Evolutionary conservation across 306 rosid genomes (phyloP).

Genomic region (Datisca glomerata): DNA sequence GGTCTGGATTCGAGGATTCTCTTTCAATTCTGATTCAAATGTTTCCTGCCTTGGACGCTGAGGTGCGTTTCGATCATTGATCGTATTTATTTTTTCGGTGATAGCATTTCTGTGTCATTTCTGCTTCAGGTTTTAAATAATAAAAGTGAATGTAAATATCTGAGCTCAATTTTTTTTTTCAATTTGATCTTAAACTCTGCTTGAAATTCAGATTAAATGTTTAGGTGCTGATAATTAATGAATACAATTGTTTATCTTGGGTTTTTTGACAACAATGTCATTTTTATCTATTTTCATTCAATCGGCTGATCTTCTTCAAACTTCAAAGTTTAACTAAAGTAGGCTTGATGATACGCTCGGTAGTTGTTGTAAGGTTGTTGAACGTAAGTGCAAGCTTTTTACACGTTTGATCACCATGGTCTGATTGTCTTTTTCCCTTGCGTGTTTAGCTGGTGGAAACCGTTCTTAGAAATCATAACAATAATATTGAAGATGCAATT

Average conservation of each 20-base stretch:
- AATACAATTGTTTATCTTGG: too few species aligned
- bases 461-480: constrained; percentile 13
- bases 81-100: neutral
- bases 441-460: constrained; percentile 18
- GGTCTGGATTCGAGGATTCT: constrained; percentile 15
- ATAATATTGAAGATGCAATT: constrained; percentile 19
- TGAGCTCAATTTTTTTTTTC: neutral
- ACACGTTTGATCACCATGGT: neutral
- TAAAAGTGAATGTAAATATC: neutral
- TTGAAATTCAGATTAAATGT: too few species aligned
- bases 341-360: too few species aligned
- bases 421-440: neutral
- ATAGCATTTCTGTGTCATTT: neutral
- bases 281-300: too few species aligned
- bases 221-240: too few species aligned
- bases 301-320: too few species aligned
- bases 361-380: too few species aligned
- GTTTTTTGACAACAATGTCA: too few species aligned
- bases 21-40: constrained; percentile 17
- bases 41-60: constrained; percentile 21
- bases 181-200: neutral
- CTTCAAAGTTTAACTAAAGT: too few species aligned
- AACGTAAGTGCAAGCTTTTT: neutral
- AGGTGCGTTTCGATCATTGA: constrained; percentile 11
- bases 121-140: neutral